Evolutionary conservation across 768 basidiomycete species (phyloP).

Genomic region (Calocybe cyanea): DNA sequence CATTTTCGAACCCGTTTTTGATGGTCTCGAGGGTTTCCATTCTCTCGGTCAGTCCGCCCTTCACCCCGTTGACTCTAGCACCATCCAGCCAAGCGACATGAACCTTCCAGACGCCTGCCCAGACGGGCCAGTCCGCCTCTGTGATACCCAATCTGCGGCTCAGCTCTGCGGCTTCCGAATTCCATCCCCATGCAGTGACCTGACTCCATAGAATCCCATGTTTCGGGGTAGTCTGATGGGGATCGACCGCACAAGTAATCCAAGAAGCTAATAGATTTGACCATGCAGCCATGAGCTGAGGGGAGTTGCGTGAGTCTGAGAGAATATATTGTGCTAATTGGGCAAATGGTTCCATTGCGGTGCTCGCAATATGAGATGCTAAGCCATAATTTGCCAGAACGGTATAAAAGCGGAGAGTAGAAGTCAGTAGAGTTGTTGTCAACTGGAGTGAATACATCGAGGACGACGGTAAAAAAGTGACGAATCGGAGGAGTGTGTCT

Average conservation of each 20-base stretch:
- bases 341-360: conserved; percentile 54
- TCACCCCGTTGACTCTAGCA: conserved; percentile 63
- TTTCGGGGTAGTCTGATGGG: conserved; percentile 79
- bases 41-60: conserved; percentile 64
- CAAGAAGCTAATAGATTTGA: conserved; percentile 60
- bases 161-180: conserved; percentile 46
- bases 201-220: conserved; percentile 93
- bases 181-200: conserved; percentile 76
- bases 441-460: conserved; percentile 39
- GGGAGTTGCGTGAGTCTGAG: conserved; percentile 33
- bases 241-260: conserved; percentile 84
- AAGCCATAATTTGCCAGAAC: conserved; percentile 76
- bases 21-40: conserved; percentile 32
- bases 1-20: conserved; percentile 37
- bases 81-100: conserved; percentile 76
- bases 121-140: conserved; percentile 31
- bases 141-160: conserved; percentile 28
- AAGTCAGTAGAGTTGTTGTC: conserved; percentile 45
- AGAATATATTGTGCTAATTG: conserved; percentile 45
- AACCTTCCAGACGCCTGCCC: conserved; percentile 52
- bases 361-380: conserved; percentile 63
- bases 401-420: conserved; percentile 61
- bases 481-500: conserved; percentile 70
- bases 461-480: conserved; percentile 49
- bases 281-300: conserved; percentile 46